Percentiles rank a stretch among this genome's conserved stretches.
phyloP scores from a whole-genome alignment of 1,139 yeast genomes.

The Taphrina communis region DNA sequence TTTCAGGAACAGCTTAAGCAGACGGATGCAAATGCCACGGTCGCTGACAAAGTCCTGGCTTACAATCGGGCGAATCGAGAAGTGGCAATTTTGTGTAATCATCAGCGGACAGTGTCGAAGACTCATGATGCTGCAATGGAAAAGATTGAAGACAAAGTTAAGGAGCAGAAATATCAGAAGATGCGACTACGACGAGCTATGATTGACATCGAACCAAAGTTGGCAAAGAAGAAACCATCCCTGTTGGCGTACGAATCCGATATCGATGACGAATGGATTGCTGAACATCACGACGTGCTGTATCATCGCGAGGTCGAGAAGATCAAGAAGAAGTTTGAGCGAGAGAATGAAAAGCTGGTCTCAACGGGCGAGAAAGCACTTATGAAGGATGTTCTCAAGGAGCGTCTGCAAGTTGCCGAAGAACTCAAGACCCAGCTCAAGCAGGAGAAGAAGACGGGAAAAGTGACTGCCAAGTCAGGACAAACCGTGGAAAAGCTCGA shows the following conservation, averaged over 20 bases:
- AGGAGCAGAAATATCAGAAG: slow-evolving; percentile 84
- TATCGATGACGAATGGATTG: slow-evolving; percentile 55
- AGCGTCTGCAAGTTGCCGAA: slow-evolving; percentile 64
- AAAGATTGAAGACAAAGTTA: slow-evolving; percentile 74
- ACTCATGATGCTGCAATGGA: slow-evolving; percentile 80
- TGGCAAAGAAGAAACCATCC: slow-evolving; percentile 57
- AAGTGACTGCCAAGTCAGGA: slow-evolving; percentile 61
- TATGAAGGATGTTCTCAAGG: slow-evolving; percentile 63
- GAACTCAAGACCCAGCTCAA: slow-evolving; percentile 60
- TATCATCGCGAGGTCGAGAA: slow-evolving; percentile 68
- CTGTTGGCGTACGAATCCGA: slow-evolving; percentile 77
- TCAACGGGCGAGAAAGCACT: slow-evolving; percentile 63
- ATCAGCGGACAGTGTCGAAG: slow-evolving; percentile 90
- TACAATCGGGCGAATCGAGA: slow-evolving; percentile 95
- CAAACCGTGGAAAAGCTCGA: slow-evolving; percentile 73
- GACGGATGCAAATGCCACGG: slow-evolving; percentile 82
- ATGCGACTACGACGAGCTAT: slow-evolving; percentile 75
- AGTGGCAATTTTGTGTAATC: slow-evolving; percentile 95
- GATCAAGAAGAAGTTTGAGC: slow-evolving; percentile 65
- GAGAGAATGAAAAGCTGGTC: slow-evolving; percentile 77
- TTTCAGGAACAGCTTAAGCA: slow-evolving; percentile 81
- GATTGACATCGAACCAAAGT: slow-evolving; percentile 64
- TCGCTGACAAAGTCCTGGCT: slow-evolving; percentile 81
- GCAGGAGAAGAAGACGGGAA: slow-evolving; percentile 66
- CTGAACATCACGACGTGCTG: slow-evolving; percentile 61